A percentile compares a stretch with the other conserved stretches of the same genome.
These are phyloP conservation scores for Suillus discolor DNA, from an alignment of 768 basidiomycete genomes.

Conservation along the genomic window DNA sequence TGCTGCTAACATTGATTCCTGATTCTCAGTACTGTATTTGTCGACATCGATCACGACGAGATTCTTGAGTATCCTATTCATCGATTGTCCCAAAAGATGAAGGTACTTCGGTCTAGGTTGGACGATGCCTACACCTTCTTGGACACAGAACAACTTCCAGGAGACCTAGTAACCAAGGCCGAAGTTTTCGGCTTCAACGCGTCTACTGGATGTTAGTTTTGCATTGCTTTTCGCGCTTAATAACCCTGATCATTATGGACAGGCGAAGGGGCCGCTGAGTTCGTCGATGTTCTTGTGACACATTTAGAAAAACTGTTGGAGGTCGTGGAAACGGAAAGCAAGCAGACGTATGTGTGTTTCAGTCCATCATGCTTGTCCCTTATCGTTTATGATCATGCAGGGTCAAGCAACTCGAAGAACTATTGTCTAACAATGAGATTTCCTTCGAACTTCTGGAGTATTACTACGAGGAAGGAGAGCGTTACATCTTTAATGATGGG, in stretches of 20 bases:
- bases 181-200: not conserved
- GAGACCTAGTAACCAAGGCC: not conserved
- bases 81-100: constrained; percentile 1
- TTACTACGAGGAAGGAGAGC: constrained; percentile 2
- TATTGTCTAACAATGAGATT: not conserved
- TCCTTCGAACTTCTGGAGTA: constrained; percentile 5
- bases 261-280: not conserved
- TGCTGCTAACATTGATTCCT: not conserved
- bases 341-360: not conserved
- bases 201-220: not conserved
- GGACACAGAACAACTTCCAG: not conserved
- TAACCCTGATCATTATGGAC: not conserved
- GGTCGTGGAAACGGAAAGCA: constrained; percentile 2
- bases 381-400: not conserved
- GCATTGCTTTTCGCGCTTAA: not conserved
- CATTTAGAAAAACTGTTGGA: constrained; percentile 2
- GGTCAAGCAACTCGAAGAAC: not conserved
- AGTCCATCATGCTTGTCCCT: not conserved
- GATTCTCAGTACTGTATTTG: not conserved
- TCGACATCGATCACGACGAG: not conserved
- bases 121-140: not conserved
- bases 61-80: not conserved
- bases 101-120: not conserved
- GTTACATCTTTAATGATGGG: not conserved
- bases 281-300: not conserved